Evolutionary conservation across 75 land plant genomes (phyloP), one percentile per base, ranked within the genome.

Genomic region (Pinus tabuliformis): DNA sequence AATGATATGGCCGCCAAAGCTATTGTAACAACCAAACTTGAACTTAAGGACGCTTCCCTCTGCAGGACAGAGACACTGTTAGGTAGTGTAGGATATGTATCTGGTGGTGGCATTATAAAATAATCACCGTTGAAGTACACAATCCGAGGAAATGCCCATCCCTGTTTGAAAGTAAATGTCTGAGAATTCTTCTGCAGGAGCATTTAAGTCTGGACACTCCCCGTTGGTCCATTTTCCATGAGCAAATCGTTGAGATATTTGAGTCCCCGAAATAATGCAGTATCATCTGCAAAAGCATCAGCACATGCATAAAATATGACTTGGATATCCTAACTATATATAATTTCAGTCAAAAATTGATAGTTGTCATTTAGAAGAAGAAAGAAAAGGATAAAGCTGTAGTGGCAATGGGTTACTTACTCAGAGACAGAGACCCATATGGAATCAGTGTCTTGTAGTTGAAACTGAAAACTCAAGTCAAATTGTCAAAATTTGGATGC

Each of bases 231-330:
- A 13, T 88, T 91, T 58, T 90, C 72, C 91, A 85, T 82, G 45
- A 90, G 81, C 72, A 82, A 14, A 56, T 90, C 92, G 30, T 90
- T 90, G 83, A 83, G 85, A 61, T 64, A 85, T 76, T 90, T 90
- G 24, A 90, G 71, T 54, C 92, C 92, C 91, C 92, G 85, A 15
- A 90, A 77, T 81, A 88, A 81, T 56, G 92, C 91, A 45, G 92
- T 85, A 74, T 90, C 91, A 85, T 90, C 92, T 88, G 83, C 58
- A 72, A 59, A 54, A 37, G 3, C 58, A 9, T 11, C 36, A 56
- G 7, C 33, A 52, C 39, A 78, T 3, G 52, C 36, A 22, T 60
- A 1, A 14, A 16, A 28, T 0, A 6, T 20, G 64, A 49, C 4
- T 56, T 21, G 14, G 8, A 7, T n/a, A n/a, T n/a, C n/a, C n/a